phyloP scores from a whole-genome alignment of 257 asterid genomes.

The Agastache rugosa region DNA sequence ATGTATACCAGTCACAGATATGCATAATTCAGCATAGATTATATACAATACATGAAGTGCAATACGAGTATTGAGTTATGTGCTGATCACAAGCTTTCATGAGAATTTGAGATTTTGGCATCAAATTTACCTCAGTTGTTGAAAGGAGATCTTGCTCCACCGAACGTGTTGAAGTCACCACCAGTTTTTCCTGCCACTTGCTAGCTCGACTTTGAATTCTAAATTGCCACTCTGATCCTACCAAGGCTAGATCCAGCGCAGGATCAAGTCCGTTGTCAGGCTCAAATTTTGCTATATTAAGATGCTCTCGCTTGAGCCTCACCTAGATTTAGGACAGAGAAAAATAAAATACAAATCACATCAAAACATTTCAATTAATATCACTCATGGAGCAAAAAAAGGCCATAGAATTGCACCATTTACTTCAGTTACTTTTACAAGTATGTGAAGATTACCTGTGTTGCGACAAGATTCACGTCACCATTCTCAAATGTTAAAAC shows the following conservation, averaged over 20 bases:
- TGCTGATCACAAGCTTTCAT: conserved; percentile 16
- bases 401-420: conserved; percentile 13
- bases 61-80: neutral
- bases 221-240: conserved; percentile 99
- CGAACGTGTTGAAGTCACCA: conserved; percentile 94
- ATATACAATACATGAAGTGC: neutral
- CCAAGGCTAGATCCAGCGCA: conserved; percentile 84
- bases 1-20: neutral
- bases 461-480: conserved; percentile 97
- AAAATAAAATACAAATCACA: conserved; percentile 20
- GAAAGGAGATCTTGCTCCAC: conserved; percentile 95
- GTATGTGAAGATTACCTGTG: conserved; percentile 64
- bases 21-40: neutral
- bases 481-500: conserved; percentile 88
- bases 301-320: conserved; percentile 96
- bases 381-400: conserved; percentile 19
- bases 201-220: conserved; percentile 97
- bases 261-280: conserved; percentile 99
- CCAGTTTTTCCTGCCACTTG: conserved; percentile 98
- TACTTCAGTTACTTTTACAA: conserved; percentile 29
- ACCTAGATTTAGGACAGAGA: conserved; percentile 56
- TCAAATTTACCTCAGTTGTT: conserved; percentile 76
- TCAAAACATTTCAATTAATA: conserved; percentile 33
- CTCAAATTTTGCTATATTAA: conserved; percentile 93
- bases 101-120: conserved; percentile 26